Conservation (phyloP, 805 yeast species). For the Priceomyces carsonii region DNA sequence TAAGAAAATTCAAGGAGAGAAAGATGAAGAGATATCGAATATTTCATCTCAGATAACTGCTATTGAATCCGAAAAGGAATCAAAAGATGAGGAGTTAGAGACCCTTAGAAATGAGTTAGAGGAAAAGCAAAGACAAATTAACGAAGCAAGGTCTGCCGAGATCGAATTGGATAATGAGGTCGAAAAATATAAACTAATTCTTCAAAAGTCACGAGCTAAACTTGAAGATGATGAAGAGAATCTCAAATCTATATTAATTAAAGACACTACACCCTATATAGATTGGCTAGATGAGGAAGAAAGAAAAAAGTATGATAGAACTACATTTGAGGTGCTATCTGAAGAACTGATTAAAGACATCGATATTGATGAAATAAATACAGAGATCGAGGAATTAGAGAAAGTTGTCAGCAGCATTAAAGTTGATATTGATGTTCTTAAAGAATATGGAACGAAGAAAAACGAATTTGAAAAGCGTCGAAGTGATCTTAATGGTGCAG, state of each 20-base stretch:
- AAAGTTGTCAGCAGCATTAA: slow-evolving; percentile 53
- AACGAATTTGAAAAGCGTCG: slow-evolving; percentile 65
- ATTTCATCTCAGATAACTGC: slow-evolving; percentile 29
- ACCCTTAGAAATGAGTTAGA: slow-evolving; percentile 22
- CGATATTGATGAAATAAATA: slow-evolving; percentile 49
- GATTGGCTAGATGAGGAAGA: slow-evolving; percentile 50
- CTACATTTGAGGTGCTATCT: slow-evolving; percentile 42
- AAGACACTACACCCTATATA: slow-evolving; percentile 55
- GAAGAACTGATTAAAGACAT: slow-evolving; percentile 52
- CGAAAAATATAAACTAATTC: slow-evolving; percentile 51
- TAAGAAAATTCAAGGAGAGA: slow-evolving; percentile 18
- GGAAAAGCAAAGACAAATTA: slow-evolving; percentile 48
- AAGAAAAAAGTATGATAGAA: slow-evolving; percentile 33
- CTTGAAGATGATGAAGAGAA: slow-evolving; percentile 38
- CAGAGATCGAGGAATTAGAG: slow-evolving; percentile 56
- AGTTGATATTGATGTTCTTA: slow-evolving; percentile 72
- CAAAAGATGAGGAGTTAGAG: slow-evolving; percentile 41
- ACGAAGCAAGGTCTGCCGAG: slow-evolving; percentile 62
- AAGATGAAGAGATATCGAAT: slow-evolving; percentile 31
- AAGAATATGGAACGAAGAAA: slow-evolving; percentile 71
- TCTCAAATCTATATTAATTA: slow-evolving; percentile 44
- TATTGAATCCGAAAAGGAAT: slow-evolving; percentile 40
- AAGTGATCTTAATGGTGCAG: slow-evolving; percentile 66
- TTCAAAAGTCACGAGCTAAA: slow-evolving; percentile 40
- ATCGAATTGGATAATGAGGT: slow-evolving; percentile 64